Evolutionary conservation across 129 eudicot genomes (phyloP), one percentile per base, ranked within the genome.

Genomic region (Lactuca sativa): DNA sequence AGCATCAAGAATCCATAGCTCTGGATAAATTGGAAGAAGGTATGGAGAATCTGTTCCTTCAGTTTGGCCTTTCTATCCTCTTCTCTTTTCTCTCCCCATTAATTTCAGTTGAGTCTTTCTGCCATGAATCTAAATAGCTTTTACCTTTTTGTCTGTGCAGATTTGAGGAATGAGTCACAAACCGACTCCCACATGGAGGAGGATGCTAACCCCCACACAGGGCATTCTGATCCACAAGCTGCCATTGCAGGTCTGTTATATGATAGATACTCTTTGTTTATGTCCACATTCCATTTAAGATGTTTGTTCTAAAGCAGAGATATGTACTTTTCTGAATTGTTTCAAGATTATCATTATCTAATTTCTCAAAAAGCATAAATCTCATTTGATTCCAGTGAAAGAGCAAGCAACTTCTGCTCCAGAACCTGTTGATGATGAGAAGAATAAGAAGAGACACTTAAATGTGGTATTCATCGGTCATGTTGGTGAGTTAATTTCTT

Each of bases 401-500:
- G 78, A 75, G 31, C 73, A 77, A 18, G 82, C 80, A 33, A 68
- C 59, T 41, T 44, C 71, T 73, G 82, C 74, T 54, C 75, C 71
- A 16, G 86, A 81, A 59, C 79, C 67, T 41, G 34, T 12, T 40
- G 87, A 76, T 18, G 82, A 83, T 10, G 85, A 61, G 21, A 85
- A 67, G 56, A 66, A 75, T 15, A 85, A 66, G 73, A 90, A 90
- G 77, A 73, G 97, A 10, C 97, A 90, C 67, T 66, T 90, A 80
- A 90, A 90, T 79, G 97, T 81, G 51, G 97, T 90, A 25, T 90
- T 87, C 61, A 90, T 90, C 63, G 97, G 97, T 38, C 96, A 84
- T 76, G 96, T 84, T 70, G 95, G 91, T 92, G 74, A 14, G 95
- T 49, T 69, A 6, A 15, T 37, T 33, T 59, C 64, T 12, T 32